Evolutionary conservation across 148 eudicot species (phyloP), one percentile per base, ranked within the genome.

Genomic region (Drosera capensis): DNA sequence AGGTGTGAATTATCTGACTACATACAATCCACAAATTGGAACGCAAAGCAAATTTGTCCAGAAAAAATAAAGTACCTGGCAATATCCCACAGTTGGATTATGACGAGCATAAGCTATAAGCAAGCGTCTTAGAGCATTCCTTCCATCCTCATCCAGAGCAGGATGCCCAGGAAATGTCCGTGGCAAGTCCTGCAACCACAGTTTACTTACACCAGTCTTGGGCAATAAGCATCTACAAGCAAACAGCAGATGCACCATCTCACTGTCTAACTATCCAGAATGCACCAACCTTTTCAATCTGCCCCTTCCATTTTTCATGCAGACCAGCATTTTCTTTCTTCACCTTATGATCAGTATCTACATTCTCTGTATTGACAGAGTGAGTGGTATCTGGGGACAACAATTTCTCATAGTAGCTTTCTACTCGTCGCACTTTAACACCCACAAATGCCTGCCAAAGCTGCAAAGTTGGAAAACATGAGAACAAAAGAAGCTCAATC

Each of bases 401-500:
- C 71, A 88, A 66, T 39, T 77, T 66, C 43, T 83, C 70, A 52
- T 88, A 88, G 66, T 88, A 88, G 19, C 71, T 88, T 39, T 71
- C 94, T 48, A 70, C 63, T 24, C 86, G 63, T 19, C 94, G 92
- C 34, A 73, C 76, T 62, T 73, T 67, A 25, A 73, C 86, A 62
- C 97, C 97, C 59, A 80, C 94, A 83, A 88, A 88, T 55, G 97
- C 92, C 73, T 88, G 97, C 97, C 97, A 88, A 57, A 88, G 74
- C 97, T 88, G 76, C 6, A 6, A 67, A 44, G 51, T 14, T 38
- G 16, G 25, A 43, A 46, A 40, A 45, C 8, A 3, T 21, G 23
- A 40, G 20, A 20, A 35, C 0, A 50, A 15, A 48, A 29, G 40
- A 42, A 41, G 13, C 53, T 24, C 45, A 50, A 37, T 26, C 54